A percentile compares a stretch with the other conserved stretches of the same genome.
phyloP scores from a whole-genome alignment of 148 eudicot genomes.

The Euryodendron excelsum region DNA sequence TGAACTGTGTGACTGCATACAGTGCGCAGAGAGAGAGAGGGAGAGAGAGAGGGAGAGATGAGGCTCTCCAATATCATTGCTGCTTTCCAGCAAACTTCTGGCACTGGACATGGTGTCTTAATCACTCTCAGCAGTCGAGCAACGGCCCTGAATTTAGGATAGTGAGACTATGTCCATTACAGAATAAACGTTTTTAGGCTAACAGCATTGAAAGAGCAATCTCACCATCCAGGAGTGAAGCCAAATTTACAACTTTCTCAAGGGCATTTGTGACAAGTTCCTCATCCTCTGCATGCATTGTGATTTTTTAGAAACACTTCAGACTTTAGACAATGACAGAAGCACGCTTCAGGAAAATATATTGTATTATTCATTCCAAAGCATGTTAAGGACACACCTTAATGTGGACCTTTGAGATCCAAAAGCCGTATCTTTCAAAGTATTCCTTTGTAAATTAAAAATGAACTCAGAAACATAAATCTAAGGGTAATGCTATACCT shows the following conservation, averaged over 20 bases:
- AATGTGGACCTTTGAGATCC: too few relatives aligned
- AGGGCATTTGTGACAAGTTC: conserved; percentile 92
- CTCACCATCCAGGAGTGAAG: conserved; percentile 79
- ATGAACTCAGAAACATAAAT: too few relatives aligned
- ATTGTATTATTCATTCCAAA: neutral
- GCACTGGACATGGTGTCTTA: conserved; percentile 75
- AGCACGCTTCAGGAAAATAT: neutral
- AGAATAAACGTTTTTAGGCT: neutral
- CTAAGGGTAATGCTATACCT: too few relatives aligned
- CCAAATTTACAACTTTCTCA: conserved; percentile 88
- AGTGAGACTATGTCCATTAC: neutral
- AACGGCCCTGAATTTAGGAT: conserved; percentile 58
- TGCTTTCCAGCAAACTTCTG: conserved; percentile 85
- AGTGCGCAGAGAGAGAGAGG: too few relatives aligned
- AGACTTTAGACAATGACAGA: too few relatives aligned
- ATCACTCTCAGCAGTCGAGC: conserved; percentile 75
- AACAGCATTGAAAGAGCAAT: neutral
- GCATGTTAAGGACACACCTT: too few relatives aligned
- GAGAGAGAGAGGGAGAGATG: too few relatives aligned
- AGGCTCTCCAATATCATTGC: conserved; percentile 74
- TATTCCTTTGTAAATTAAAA: too few relatives aligned
- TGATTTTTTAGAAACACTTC: neutral
- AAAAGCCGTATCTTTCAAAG: too few relatives aligned
- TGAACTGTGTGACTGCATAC: too few relatives aligned
- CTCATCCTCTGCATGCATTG: conserved; percentile 71